These are phyloP conservation scores for Leccinum variicolor DNA, from an alignment of 768 basidiomycete genomes.

Conservation along the genomic window DNA sequence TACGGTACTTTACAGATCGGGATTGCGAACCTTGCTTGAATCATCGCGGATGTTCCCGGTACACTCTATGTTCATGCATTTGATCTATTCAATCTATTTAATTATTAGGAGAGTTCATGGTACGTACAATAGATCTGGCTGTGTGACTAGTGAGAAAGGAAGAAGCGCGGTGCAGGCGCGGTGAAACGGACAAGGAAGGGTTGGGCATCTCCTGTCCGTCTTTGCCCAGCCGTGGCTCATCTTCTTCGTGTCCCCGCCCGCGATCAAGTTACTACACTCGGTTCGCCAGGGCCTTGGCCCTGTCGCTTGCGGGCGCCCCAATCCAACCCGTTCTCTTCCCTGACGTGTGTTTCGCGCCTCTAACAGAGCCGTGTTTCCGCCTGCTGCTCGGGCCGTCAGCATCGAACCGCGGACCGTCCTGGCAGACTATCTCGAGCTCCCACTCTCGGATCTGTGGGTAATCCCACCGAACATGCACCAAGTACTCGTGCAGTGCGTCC, in stretches of 20 bases:
- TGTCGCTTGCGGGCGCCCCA: not conserved
- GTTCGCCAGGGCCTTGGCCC: slow-evolving; percentile 1
- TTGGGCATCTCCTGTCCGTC: slow-evolving; percentile 14
- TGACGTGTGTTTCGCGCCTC: slow-evolving; percentile 21
- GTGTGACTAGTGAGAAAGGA: too few species aligned
- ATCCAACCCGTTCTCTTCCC: slow-evolving; percentile 17
- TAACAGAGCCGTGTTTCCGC: not conserved
- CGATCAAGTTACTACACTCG: slow-evolving; percentile 10
- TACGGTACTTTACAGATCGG: too few species aligned
- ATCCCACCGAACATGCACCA: slow-evolving; percentile 22
- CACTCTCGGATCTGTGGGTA: not conserved
- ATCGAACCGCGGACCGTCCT: not conserved
- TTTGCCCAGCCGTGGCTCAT: not conserved
- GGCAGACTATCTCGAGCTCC: not conserved
- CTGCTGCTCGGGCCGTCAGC: not conserved
- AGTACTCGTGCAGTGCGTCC: slow-evolving; percentile 27
- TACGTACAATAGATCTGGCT: too few species aligned
- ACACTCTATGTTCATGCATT: too few species aligned
- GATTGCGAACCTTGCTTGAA: too few species aligned
- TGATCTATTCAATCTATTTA: too few species aligned
- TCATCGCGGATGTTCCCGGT: too few species aligned
- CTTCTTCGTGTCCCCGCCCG: not conserved
- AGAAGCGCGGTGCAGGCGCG: too few species aligned
- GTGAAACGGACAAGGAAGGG: too few species aligned
- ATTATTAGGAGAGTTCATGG: too few species aligned